Base-by-base conservation (phyloP, 257 asterid genomes). In the Ilex aquifolium region DNA sequence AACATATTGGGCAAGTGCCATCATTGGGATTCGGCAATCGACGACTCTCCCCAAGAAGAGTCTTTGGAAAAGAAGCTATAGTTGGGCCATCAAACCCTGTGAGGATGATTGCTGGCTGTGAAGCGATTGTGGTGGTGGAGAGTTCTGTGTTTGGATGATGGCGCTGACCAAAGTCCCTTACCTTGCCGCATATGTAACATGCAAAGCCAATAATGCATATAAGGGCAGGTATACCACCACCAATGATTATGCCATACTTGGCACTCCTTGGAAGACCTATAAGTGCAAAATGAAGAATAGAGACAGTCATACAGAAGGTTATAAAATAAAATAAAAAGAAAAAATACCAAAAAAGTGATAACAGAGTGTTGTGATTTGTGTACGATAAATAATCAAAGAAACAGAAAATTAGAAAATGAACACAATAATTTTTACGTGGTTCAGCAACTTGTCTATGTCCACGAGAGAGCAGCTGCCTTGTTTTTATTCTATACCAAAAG, bases 251-350 rank as follows among this genome's bases (percentile, higher is more conserved):
- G n/a, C 88, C 95, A 46, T 84, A 88, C 53, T 76, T 86, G 16
- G 87, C 95, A 52, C 90, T 68, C 65, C 87, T 74, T 1, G 95
- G 88, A 36, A 88, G 80, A 66, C 87, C 98, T 88, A 36, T 36
- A 36, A 36, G 42, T 36, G 42, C 42, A 36, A 36, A 36, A 8
- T 8, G 5, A 36, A 36, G 42, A 36, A 36, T 21, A 21, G 27
- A 21, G 27, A 21, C 27, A 21, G 27, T 21, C 27, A 21, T 21
- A 21, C 27, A 21, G 27, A 21, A 21, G 27, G 27, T 21, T 21
- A 21, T 21, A 21, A 21, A 21, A 21, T n/a, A 21, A 21, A 21
- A 21, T 21, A 21, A 21, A 21, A 21, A 21, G 1, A 1, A 0
- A 21, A 21, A 21, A 21, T 1, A 21, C 27, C 27, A 21, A 21